Evolutionary conservation across 1,139 yeast genomes (phyloP), one percentile per base, ranked within the genome.

Genomic region (Barnettozyma hawaiiensis): DNA sequence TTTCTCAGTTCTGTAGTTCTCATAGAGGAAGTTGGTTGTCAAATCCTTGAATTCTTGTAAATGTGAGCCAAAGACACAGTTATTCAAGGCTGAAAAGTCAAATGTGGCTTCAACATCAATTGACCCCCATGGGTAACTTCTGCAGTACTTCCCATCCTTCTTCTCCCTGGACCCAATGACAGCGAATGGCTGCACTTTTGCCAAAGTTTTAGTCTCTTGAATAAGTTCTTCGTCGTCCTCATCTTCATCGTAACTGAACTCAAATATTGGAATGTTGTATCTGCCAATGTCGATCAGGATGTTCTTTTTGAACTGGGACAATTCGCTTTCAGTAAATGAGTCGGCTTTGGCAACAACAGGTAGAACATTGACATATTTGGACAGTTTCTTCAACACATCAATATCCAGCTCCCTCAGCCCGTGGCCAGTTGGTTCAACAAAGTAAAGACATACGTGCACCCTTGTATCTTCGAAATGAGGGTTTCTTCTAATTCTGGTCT

Each of bases 21-120:
- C 94, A 61, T 84, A 84, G 49, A 84, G 65, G 64, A 83, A 79
- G 59, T 81, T 89, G 55, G 82, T 89, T 21, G 92, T 83, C 55
- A 81, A 76, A 58, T 84, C 94, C 64, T 84, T 84, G 64, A 84
- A 78, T 59, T 84, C 92, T 62, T 81, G 87, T 54, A 84, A 69
- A 58, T 84, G 92, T 9, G 87, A 75, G 31, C 89, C 86, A 55
- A 84, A 75, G 32, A 84, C 61, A 1, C 84, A 87, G 43, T 79
- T 77, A 54, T 79, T 81, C 59, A 84, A 67, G 15, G 76, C 64
- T 9, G 76, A 62, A 56, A 84, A 76, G 58, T 84, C 92, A 44
- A 84, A 76, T 47, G 73, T 67, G 38, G 71, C 72, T 36, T 81
- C 76, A 47, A 63, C 80, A 58, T 80, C 84, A 31, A 82, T 74